phyloP scores from a whole-genome alignment of 768 basidiomycete species.

The Suillus clintonianus region DNA sequence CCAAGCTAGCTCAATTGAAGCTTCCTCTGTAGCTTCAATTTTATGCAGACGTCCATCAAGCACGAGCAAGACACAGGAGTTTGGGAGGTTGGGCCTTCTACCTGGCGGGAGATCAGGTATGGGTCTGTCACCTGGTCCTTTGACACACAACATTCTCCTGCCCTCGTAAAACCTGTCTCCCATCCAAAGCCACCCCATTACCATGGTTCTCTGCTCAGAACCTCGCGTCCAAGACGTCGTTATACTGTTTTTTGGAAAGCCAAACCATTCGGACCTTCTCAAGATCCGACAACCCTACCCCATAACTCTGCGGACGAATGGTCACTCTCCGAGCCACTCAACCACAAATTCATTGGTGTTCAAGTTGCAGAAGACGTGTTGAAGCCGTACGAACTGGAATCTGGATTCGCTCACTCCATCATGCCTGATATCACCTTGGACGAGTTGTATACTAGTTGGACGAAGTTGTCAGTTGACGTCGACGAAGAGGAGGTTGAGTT shows the following conservation, averaged over 20 bases:
- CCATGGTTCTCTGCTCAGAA: slow-evolving; percentile 35
- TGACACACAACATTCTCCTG: background rate
- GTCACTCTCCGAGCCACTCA: slow-evolving; percentile 27
- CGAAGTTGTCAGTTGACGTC: slow-evolving; percentile 16
- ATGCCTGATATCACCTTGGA: slow-evolving; percentile 13
- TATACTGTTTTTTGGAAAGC: slow-evolving; percentile 7
- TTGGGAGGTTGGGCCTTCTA: slow-evolving; percentile 6
- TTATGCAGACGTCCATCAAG: slow-evolving; percentile 5
- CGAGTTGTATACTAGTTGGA: background rate
- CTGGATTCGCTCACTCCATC: slow-evolving; percentile 39
- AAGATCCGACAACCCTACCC: slow-evolving; percentile 5
- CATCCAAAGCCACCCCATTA: slow-evolving; percentile 32
- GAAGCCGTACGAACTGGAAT: slow-evolving; percentile 41
- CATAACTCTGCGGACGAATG: background rate
- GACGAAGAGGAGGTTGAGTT: slow-evolving; percentile 36
- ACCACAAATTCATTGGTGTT: slow-evolving; percentile 42
- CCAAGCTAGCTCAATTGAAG: background rate
- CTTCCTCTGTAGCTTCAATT: slow-evolving; percentile 8
- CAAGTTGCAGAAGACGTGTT: slow-evolving; percentile 39
- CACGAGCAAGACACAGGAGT: background rate
- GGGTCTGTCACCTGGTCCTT: slow-evolving; percentile 8
- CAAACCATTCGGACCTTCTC: slow-evolving; percentile 7
- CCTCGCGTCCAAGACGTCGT: slow-evolving; percentile 6
- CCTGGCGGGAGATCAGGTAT: slow-evolving; percentile 9
- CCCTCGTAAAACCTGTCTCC: slow-evolving; percentile 7